Evolutionary conservation across 164 flowering plant genomes (phyloP).

Genomic region (Stephania cephalantha): DNA sequence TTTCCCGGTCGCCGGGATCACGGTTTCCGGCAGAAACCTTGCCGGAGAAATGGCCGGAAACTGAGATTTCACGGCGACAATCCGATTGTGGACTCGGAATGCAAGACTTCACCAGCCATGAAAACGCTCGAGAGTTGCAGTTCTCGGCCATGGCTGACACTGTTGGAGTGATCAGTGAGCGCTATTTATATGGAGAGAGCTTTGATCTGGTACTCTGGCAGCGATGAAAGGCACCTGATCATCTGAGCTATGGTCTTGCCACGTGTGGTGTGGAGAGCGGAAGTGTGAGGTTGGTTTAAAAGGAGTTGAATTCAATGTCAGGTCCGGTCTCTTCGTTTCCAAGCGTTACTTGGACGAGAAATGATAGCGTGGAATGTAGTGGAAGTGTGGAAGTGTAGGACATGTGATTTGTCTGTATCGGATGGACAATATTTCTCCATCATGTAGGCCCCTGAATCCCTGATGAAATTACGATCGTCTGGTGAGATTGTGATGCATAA

Average conservation of each 20-base stretch:
- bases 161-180: not conserved
- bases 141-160: conserved; percentile 23
- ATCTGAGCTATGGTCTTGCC: not conserved
- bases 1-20: conserved; percentile 1
- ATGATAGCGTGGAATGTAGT: not conserved
- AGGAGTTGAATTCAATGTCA: not conserved
- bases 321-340: not conserved
- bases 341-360: not conserved
- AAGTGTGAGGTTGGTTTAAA: too few species aligned
- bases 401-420: not conserved
- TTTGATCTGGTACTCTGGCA: not conserved
- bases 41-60: conserved; percentile 2
- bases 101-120: conserved; percentile 85
- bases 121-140: conserved; percentile 66
- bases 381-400: too few species aligned
- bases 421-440: not conserved
- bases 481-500: too few species aligned
- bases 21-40: conserved; percentile 5
- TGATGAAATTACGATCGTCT: too few species aligned
- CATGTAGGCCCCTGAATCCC: not conserved
- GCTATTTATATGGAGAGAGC: not conserved
- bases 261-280: not conserved
- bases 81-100: conserved; percentile 44
- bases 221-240: not conserved
- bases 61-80: conserved; percentile 17